Base-by-base conservation (phyloP, 306 rosid genomes). In the Sphenostylis stenocarpa region DNA sequence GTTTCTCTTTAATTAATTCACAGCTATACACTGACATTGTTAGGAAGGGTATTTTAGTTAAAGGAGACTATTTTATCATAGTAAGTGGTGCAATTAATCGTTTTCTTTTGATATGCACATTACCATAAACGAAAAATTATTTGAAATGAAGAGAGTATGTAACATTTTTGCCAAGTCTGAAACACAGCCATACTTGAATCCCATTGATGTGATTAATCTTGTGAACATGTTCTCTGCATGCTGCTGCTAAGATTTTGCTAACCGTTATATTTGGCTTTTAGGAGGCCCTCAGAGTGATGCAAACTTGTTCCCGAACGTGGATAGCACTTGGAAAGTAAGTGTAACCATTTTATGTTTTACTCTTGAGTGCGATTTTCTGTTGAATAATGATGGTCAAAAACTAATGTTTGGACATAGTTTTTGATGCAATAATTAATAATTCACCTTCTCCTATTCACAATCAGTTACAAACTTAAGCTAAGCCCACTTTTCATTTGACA, bases 321-420 rank as follows among this genome's bases (percentile, higher is more conserved):
- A 90, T 70, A 95, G 99, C 79, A 67, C 97, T 77, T 95, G 99
- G 99, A 89, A 90, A 80, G 99, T 95, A 89, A 24, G 97, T 86
- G 23, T 24, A 60, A 68, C 79, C 44, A n/a, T 81, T 80, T 56
- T 79, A 65, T 58, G 36, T 44, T 60, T 48, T 66, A 21, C 34
- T 75, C 67, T 58, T 71, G 41, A 21, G 16, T n/a, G 23, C 16
- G 55, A 52, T 55, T 52, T 47, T 49, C 60, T 48, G 11, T 66
- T 41, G 78, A 63, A 31, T 47, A 21, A 49, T 77, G 66, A 17
- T 64, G 26, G 16, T 77, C 31, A 66, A 53, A 26, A 72, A 45
- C 58, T 53, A n/a, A 7, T 12, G 13, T 61, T 26, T 76, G 45
- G 55, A 38, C 41, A 26, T 26, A 3, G 21, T 31, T 26, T 45